Percentiles rank a stretch among this genome's conserved stretches.
These are phyloP conservation scores for Schoenoplectus triqueter DNA, from an alignment of 202 grass and related monocot species.

Conservation along the genomic window DNA sequence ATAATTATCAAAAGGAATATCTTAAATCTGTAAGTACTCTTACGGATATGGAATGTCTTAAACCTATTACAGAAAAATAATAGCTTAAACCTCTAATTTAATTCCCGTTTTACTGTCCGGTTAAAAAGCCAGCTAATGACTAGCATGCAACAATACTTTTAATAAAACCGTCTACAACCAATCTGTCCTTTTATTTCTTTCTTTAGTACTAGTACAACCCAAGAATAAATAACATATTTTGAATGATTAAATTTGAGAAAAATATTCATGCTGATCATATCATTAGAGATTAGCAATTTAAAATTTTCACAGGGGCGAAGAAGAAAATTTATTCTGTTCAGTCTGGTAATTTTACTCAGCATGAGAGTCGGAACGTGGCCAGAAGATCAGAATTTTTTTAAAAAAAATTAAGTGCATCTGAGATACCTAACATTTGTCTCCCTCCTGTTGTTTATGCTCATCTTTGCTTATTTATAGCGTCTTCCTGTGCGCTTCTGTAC, in stretches of 20 bases:
- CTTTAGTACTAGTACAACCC: slow-evolving; percentile 20
- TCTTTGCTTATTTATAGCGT: neutral
- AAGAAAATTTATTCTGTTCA: neutral
- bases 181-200: slow-evolving; percentile 24
- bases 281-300: neutral
- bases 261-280: neutral
- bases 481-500: neutral
- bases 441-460: neutral
- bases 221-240: slow-evolving; percentile 3
- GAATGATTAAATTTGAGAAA: neutral
- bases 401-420: neutral
- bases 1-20: neutral
- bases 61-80: neutral
- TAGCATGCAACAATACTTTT: neutral
- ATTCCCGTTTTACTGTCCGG: neutral
- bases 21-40: neutral
- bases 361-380: slow-evolving; percentile 31
- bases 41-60: slow-evolving; percentile 1
- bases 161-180: neutral
- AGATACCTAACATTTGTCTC: slow-evolving; percentile 20
- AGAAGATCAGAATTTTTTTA: slow-evolving; percentile 1
- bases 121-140: neutral
- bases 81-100: neutral
- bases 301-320: neutral
- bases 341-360: neutral